Evolutionary conservation across 768 basidiomycete genomes (phyloP).

Genomic region (Tulasnella sp.): DNA sequence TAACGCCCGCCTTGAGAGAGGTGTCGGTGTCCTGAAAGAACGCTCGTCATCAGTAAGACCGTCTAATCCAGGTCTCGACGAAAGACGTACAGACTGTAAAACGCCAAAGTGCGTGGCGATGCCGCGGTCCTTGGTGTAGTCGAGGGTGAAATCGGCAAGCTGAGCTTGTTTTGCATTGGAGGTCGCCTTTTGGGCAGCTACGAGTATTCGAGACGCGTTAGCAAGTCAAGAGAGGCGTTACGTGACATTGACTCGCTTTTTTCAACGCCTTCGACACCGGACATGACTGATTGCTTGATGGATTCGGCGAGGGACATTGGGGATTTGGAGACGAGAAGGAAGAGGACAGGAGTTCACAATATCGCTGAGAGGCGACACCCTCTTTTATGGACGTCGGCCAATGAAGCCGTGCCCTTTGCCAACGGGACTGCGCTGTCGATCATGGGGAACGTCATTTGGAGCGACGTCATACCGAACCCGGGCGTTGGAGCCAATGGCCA

Average conservation of each 20-base stretch:
- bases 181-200: slow-evolving; percentile 18
- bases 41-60: not conserved
- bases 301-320: slow-evolving; percentile 21
- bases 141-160: slow-evolving; percentile 25
- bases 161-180: slow-evolving; percentile 22
- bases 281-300: slow-evolving; percentile 12
- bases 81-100: slow-evolving; percentile 10
- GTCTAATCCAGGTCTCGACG: too few species aligned
- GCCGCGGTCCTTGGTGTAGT: slow-evolving; percentile 3
- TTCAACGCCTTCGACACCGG: slow-evolving; percentile 1
- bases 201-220: not conserved
- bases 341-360: not conserved
- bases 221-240: too few species aligned
- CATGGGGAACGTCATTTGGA: not conserved
- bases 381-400: not conserved
- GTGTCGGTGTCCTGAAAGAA: slow-evolving; percentile 25
- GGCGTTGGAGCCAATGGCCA: not conserved
- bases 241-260: not conserved
- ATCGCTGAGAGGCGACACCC: not conserved
- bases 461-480: not conserved
- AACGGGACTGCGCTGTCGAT: not conserved
- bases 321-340: not conserved
- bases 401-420: not conserved
- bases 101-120: slow-evolving; percentile 30
- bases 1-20: slow-evolving; percentile 21